Percentiles rank a stretch among this genome's conserved stretches.
Conservation (phyloP, 257 asterid genomes). For the Petrea volubilis region DNA sequence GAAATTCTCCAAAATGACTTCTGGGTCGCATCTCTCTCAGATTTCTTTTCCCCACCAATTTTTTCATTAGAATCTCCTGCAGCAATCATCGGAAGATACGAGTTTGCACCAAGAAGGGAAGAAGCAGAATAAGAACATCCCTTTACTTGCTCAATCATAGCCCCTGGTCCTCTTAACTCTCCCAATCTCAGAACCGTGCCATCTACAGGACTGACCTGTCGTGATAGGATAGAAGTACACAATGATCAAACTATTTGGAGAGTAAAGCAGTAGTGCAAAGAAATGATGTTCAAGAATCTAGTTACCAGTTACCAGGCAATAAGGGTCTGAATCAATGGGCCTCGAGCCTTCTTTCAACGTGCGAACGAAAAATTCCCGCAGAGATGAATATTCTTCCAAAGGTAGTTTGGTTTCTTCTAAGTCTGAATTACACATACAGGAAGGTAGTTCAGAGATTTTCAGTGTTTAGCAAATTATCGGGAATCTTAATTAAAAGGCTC, state of each 20-base stretch:
- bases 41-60: slow-evolving; percentile 35
- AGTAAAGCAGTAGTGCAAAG: slow-evolving; percentile 18
- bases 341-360: slow-evolving; percentile 77
- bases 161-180: slow-evolving; percentile 77
- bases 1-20: slow-evolving; percentile 96
- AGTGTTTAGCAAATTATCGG: slow-evolving; percentile 8
- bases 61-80: slow-evolving; percentile 46
- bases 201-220: slow-evolving; percentile 93
- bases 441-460: slow-evolving; percentile 3
- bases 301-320: slow-evolving; percentile 98
- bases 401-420: slow-evolving; percentile 83
- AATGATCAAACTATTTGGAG: slow-evolving; percentile 15
- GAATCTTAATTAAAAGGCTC: not conserved
- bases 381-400: slow-evolving; percentile 84
- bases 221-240: slow-evolving; percentile 18
- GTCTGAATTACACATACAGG: slow-evolving; percentile 45
- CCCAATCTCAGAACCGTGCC: slow-evolving; percentile 87
- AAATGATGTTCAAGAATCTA: slow-evolving; percentile 33
- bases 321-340: slow-evolving; percentile 67
- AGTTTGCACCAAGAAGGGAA: slow-evolving; percentile 80
- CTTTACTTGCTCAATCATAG: slow-evolving; percentile 96
- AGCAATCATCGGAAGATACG: slow-evolving; percentile 56
- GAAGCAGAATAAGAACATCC: slow-evolving; percentile 87
- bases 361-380: slow-evolving; percentile 79
- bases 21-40: slow-evolving; percentile 33